phyloP scores from a whole-genome alignment of 805 yeast species.

The Clavispora vitiphila region DNA sequence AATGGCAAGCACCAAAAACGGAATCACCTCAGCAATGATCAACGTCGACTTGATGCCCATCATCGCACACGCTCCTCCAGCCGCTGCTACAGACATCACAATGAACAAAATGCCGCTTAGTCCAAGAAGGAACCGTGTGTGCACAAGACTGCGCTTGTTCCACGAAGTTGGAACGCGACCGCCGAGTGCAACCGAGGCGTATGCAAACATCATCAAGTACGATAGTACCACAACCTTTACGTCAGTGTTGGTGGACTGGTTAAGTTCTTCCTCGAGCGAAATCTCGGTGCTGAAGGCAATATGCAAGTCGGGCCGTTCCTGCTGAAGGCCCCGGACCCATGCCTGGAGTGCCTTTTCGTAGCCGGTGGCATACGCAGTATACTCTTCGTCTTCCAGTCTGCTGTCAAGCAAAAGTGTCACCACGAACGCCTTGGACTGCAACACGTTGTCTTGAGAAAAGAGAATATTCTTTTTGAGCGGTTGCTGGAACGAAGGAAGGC shows the following conservation, averaged over 20 bases:
- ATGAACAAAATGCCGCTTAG: slow-evolving; percentile 82
- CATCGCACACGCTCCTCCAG: slow-evolving; percentile 76
- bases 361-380: slow-evolving; percentile 34
- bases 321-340: slow-evolving; percentile 41
- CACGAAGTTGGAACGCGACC: slow-evolving; percentile 44
- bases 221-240: slow-evolving; percentile 64
- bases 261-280: slow-evolving; percentile 80
- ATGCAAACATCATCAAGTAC: slow-evolving; percentile 79
- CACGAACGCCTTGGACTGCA: slow-evolving; percentile 67
- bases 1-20: slow-evolving; percentile 85
- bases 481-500: slow-evolving; percentile 87
- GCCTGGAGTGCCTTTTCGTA: slow-evolving; percentile 74
- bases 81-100: slow-evolving; percentile 68
- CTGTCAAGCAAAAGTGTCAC: slow-evolving; percentile 68
- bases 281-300: slow-evolving; percentile 77
- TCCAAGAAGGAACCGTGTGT: slow-evolving; percentile 72
- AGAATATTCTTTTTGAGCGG: slow-evolving; percentile 71
- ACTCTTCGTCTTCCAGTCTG: slow-evolving; percentile 34
- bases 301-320: slow-evolving; percentile 54
- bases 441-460: slow-evolving; percentile 49
- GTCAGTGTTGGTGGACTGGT: slow-evolving; percentile 78
- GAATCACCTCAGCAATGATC: slow-evolving; percentile 94
- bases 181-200: slow-evolving; percentile 79
- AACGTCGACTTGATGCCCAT: slow-evolving; percentile 82
- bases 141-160: slow-evolving; percentile 26